Percentiles rank a stretch among this genome's conserved stretches.
Conservation (phyloP, 768 basidiomycete species). For the Russula virescens region DNA sequence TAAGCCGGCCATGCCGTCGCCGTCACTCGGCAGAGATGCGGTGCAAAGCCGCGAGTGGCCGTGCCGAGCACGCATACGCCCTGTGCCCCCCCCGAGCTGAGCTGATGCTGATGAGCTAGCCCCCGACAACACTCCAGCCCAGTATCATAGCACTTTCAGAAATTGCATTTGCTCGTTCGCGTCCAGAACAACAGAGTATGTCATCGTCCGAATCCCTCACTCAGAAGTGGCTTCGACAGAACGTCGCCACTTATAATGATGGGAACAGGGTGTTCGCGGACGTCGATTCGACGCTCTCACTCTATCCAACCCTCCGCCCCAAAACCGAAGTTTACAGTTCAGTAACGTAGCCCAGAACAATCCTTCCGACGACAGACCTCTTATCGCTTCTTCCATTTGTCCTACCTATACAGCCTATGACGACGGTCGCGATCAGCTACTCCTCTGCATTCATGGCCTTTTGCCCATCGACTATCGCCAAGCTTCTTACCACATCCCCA, state of each 20-base stretch:
- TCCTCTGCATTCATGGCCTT: conserved; percentile 88
- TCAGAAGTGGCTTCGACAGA: conserved; percentile 61
- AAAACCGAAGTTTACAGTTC: conserved; percentile 78
- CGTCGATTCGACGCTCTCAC: conserved; percentile 51
- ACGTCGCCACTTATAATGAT: conserved; percentile 50
- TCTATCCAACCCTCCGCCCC: conserved; percentile 56
- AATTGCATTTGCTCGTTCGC: too few species aligned
- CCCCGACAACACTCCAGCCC: too few species aligned
- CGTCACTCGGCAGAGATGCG: background rate
- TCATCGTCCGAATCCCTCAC: conserved; percentile 31
- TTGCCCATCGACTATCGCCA: conserved; percentile 78
- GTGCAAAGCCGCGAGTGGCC: background rate
- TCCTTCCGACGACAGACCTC: conserved; percentile 11
- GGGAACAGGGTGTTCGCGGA: conserved; percentile 56
- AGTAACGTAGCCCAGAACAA: conserved; percentile 25
- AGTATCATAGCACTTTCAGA: too few species aligned
- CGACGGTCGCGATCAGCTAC: conserved; percentile 86
- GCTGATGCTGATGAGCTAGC: too few species aligned
- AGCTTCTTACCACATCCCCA: conserved; percentile 86
- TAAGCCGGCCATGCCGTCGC: conserved; percentile 9
- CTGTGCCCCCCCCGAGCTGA: background rate
- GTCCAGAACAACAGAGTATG: background rate
- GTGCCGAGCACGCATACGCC: background rate
- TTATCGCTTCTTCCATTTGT: conserved; percentile 20
- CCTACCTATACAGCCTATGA: conserved; percentile 70